These are phyloP conservation scores for Myrmaecium sp. DNA, from an alignment of 2,329 filamentous ascomycete genomes.

Conservation along the genomic window DNA sequence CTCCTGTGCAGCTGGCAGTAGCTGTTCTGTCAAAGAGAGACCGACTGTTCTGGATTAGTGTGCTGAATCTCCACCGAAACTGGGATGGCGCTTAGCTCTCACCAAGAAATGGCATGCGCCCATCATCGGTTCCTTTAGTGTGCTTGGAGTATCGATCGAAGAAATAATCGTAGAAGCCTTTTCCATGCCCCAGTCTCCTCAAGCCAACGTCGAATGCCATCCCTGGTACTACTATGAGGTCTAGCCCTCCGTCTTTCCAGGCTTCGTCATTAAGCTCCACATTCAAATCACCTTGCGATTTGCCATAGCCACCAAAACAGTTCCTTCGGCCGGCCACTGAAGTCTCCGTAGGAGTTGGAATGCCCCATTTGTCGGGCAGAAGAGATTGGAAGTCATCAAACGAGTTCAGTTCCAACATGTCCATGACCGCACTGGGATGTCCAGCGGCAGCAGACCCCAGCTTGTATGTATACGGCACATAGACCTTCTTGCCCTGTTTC, in stretches of 20 bases:
- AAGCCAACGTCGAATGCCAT: constrained; percentile 73
- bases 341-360: constrained; percentile 60
- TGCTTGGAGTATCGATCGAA: constrained; percentile 52
- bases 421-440: constrained; percentile 60
- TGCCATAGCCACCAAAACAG: constrained; percentile 49
- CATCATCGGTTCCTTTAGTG: constrained; percentile 14
- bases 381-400: constrained; percentile 64
- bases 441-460: constrained; percentile 21
- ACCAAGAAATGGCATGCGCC: constrained; percentile 42
- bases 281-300: constrained; percentile 20
- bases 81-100: constrained; percentile 15
- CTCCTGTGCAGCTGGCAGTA: constrained; percentile 46
- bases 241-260: too few relatives aligned
- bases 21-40: constrained; percentile 71
- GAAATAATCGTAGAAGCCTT: constrained; percentile 94
- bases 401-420: constrained; percentile 71
- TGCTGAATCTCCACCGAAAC: constrained; percentile 1
- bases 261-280: constrained; percentile 8
- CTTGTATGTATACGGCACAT: constrained; percentile 75
- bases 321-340: constrained; percentile 52
- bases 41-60: constrained; percentile 37
- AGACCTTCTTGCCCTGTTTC: constrained; percentile 62
- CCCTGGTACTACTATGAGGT: constrained; percentile 81
- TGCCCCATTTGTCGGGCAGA: constrained; percentile 74
- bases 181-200: constrained; percentile 76